Evolutionary conservation across 2,329 filamentous ascomycete genomes (phyloP).

Genomic region (Botryotinia narcissicola): DNA sequence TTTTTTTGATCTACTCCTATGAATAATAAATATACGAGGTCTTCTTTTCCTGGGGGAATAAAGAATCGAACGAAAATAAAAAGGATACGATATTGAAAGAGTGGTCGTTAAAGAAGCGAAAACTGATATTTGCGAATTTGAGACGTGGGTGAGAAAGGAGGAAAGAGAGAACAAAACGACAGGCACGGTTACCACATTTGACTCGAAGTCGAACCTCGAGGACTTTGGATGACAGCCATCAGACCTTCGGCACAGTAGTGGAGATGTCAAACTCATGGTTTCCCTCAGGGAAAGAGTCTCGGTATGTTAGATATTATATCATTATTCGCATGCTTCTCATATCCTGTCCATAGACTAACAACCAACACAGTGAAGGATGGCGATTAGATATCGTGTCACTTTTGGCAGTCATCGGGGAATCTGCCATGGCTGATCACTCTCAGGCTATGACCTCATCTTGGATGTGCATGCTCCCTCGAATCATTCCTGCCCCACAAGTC

Average conservation of each 20-base stretch:
- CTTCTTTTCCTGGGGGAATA: not conserved
- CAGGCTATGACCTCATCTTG: constrained; percentile 59
- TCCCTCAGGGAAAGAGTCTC: constrained; percentile 7
- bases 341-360: not conserved
- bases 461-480: constrained; percentile 56
- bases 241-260: not conserved
- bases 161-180: not conserved
- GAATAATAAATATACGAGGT: not conserved
- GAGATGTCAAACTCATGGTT: constrained; percentile 29
- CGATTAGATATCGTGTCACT: constrained; percentile 61
- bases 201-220: not conserved
- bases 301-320: constrained; percentile 11
- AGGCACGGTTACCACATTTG: not conserved
- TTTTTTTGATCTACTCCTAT: not conserved
- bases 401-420: constrained; percentile 61
- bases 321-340: not conserved
- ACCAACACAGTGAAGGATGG: constrained; percentile 43
- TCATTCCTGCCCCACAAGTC: constrained; percentile 61
- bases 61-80: not conserved
- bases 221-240: not conserved
- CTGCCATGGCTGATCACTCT: constrained; percentile 55
- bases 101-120: not conserved
- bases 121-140: not conserved
- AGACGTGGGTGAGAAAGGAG: not conserved
- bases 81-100: not conserved